A percentile compares a stretch with the other conserved stretches of the same genome.
Conservation (phyloP, 331 rosid genomes). For the Saraca asoca region DNA sequence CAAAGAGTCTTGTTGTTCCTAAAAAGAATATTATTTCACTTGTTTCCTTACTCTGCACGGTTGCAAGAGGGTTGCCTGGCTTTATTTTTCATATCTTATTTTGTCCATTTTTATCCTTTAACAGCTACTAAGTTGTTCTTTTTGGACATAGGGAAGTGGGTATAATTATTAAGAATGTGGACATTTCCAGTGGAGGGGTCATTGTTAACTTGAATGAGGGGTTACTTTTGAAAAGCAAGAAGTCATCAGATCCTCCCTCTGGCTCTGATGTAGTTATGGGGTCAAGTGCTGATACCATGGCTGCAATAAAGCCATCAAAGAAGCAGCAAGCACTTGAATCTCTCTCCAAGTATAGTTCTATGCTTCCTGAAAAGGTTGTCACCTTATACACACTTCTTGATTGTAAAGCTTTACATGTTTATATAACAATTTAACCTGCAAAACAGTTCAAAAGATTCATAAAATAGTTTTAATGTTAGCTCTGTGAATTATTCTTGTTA, state of each 20-base stretch:
- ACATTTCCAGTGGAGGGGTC: slow-evolving; percentile 73
- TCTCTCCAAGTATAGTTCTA: slow-evolving; percentile 68
- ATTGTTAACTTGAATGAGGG: slow-evolving; percentile 76
- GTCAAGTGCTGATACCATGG: slow-evolving; percentile 49
- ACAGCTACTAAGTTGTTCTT: slow-evolving; percentile 39
- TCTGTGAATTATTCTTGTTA: slow-evolving; percentile 32
- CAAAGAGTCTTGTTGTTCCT: not conserved
- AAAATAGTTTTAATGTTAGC: slow-evolving; percentile 26
- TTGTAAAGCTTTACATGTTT: slow-evolving; percentile 2
- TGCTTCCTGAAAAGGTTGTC: slow-evolving; percentile 96
- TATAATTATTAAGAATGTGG: slow-evolving; percentile 71
- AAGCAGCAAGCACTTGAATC: slow-evolving; percentile 57
- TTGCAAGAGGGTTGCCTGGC: slow-evolving; percentile 25
- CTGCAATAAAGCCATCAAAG: slow-evolving; percentile 49
- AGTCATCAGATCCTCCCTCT: slow-evolving; percentile 54
- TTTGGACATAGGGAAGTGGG: slow-evolving; percentile 92
- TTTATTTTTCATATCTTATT: not conserved
- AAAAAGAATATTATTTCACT: not conserved
- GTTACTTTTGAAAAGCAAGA: slow-evolving; percentile 64
- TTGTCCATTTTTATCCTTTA: slow-evolving; percentile 9
- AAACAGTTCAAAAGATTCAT: slow-evolving; percentile 15
- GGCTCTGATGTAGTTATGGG: slow-evolving; percentile 47
- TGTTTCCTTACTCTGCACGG: slow-evolving; percentile 12
- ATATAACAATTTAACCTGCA: slow-evolving; percentile 9
- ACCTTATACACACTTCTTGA: slow-evolving; percentile 25